Evolutionary conservation across 768 basidiomycete species (phyloP).

Genomic region (Boletellus ananiceps): DNA sequence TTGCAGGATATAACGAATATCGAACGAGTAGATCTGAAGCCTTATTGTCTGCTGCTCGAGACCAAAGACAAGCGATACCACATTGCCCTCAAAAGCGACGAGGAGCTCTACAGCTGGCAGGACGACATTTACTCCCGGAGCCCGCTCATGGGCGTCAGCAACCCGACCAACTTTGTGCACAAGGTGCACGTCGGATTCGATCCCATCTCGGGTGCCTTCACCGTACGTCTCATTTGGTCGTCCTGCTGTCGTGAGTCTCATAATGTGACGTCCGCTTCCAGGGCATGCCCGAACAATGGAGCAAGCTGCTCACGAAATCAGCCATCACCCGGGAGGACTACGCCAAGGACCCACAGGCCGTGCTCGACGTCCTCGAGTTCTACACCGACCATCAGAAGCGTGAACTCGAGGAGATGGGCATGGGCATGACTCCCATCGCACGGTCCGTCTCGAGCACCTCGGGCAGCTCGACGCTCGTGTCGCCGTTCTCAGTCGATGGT

Average conservation of each 20-base stretch:
- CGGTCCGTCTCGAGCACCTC: slow-evolving; percentile 21
- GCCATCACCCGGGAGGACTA: slow-evolving; percentile 98
- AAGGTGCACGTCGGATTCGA: slow-evolving; percentile 99
- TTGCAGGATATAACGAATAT: slow-evolving; percentile 81
- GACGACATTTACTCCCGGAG: slow-evolving; percentile 93
- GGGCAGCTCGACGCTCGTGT: slow-evolving; percentile 28
- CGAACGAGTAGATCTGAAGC: slow-evolving; percentile 90
- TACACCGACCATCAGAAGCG: slow-evolving; percentile 97
- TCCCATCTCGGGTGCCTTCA: slow-evolving; percentile 89
- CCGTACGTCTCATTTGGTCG: slow-evolving; percentile 48
- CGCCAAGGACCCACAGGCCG: slow-evolving; percentile 93
- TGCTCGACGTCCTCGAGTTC: slow-evolving; percentile 96
- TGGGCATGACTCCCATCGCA: slow-evolving; percentile 26
- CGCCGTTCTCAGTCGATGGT: slow-evolving; percentile 32
- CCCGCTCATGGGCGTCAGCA: slow-evolving; percentile 89
- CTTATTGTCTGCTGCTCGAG: slow-evolving; percentile 87
- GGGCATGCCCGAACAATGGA: slow-evolving; percentile 99
- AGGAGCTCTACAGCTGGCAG: slow-evolving; percentile 97
- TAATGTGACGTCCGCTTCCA: slow-evolving; percentile 24
- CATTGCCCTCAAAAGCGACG: slow-evolving; percentile 85
- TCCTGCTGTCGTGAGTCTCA: neutral
- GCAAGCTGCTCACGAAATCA: slow-evolving; percentile 91
- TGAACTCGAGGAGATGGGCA: slow-evolving; percentile 68
- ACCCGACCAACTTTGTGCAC: slow-evolving; percentile 97
- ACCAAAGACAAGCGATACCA: slow-evolving; percentile 79